A percentile compares a stretch with the other conserved stretches of the same genome.
phyloP scores from a whole-genome alignment of 371 early-diverging fungal species.

The Polyrhizophydium stewartii region DNA sequence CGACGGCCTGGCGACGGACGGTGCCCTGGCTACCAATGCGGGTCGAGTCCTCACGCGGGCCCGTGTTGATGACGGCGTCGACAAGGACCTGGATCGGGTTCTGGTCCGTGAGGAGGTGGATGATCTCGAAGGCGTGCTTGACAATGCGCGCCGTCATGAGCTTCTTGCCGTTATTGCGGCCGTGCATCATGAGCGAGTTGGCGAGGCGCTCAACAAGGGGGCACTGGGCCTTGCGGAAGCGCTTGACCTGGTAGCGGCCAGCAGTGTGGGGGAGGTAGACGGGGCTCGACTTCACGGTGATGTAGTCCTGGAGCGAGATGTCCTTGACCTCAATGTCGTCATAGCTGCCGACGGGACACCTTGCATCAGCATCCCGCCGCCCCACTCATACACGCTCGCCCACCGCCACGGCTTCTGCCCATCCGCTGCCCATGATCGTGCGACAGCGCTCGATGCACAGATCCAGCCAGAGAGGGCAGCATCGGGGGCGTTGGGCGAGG shows the following conservation, averaged over 20 bases:
- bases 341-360: slow-evolving; percentile 49
- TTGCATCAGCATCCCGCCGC: no score
- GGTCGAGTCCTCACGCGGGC: slow-evolving; percentile 99
- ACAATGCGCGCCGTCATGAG: slow-evolving; percentile 98
- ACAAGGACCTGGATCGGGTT: slow-evolving; percentile 99
- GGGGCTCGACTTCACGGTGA: slow-evolving; percentile 82
- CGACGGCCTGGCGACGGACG: slow-evolving; percentile 99
- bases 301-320: slow-evolving; percentile 86
- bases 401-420: no score
- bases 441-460: no score
- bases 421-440: no score
- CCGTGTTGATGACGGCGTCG: slow-evolving; percentile 99
- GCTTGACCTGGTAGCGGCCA: slow-evolving; percentile 95
- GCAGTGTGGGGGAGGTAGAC: slow-evolving; percentile 98
- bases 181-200: slow-evolving; percentile 99
- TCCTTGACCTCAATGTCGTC: slow-evolving; percentile 96
- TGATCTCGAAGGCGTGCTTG: slow-evolving; percentile 99
- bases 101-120: slow-evolving; percentile 96
- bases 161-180: slow-evolving; percentile 99
- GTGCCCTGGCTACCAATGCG: slow-evolving; percentile 99
- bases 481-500: no score
- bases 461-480: no score
- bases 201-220: slow-evolving; percentile 99
- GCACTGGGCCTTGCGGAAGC: slow-evolving; percentile 99
- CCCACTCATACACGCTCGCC: no score